These are phyloP conservation scores for Debaryomyces fabryi DNA, from an alignment of 1,139 yeast genomes.

Conservation along the genomic window DNA sequence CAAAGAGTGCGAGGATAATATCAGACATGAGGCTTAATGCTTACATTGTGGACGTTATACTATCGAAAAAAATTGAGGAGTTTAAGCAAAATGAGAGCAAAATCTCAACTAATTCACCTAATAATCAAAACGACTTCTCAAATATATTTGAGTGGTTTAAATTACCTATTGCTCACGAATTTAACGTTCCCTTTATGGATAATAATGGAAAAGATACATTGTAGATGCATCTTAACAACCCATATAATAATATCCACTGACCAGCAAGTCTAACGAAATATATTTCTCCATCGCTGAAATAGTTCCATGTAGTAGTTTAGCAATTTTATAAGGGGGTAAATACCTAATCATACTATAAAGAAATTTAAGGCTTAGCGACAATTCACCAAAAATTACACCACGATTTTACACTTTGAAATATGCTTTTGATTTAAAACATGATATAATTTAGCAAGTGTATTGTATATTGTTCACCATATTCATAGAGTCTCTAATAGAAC, in stretches of 20 bases:
- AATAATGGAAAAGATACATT: not conserved
- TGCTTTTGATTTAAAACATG: too few relatives aligned
- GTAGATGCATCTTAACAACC: not conserved
- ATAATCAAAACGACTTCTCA: not conserved
- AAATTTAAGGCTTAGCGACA: too few relatives aligned
- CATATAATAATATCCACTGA: not conserved
- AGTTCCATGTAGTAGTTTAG: too few relatives aligned
- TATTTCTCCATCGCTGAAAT: too few relatives aligned
- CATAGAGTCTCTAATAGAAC: too few relatives aligned
- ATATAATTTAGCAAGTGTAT: too few relatives aligned
- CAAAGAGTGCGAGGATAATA: constrained; percentile 3
- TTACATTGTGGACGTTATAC: not conserved
- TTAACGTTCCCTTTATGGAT: not conserved
- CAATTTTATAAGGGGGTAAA: too few relatives aligned
- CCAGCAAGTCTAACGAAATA: too few relatives aligned
- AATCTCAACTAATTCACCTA: not conserved
- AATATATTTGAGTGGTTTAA: constrained; percentile 1
- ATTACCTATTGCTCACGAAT: not conserved
- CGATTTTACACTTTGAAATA: too few relatives aligned
- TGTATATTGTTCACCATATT: too few relatives aligned
- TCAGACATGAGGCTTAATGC: constrained; percentile 11
- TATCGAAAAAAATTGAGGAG: not conserved
- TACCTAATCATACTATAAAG: too few relatives aligned
- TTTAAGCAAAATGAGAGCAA: not conserved
- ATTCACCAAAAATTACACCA: too few relatives aligned